Evolutionary conservation across 352 stramenopile species (phyloP), one percentile per base, ranked within the genome.

Genomic region (Pythium graminicola): DNA sequence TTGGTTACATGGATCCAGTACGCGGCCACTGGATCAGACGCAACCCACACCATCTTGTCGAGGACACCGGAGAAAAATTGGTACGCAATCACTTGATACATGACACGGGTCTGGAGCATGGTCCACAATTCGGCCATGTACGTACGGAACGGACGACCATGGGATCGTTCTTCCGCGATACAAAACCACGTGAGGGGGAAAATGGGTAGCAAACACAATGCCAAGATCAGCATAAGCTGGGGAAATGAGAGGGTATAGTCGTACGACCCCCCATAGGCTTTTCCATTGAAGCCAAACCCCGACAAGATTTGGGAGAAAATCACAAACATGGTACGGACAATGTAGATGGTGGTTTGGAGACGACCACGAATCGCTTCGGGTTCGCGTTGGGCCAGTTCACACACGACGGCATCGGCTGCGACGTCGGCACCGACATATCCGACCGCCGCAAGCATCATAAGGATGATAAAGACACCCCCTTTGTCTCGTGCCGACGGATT

Each of bases 361-460:
- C 29, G 28, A 39, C 60, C 54, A 55, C 52, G 52, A 2, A 60
- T 24, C n/a, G 41, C 52, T 31, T 60, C 52, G 16, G 52, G 54
- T 32, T 62, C 54, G 19, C 46, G 54, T 45, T 62, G 54, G 3
- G 44, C 44, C 22, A 55, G 44, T 31, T 54, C 44, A 43, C 24
- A 48, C 17, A 55, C 39, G n/a, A 62, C 44, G 20, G 35, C 54
- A 39, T 62, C 54, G 26, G 38, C 27, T 9, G 54, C 54, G 23
- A 62, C 53, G 33, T 54, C 53, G 8, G 53, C 62, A 17, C 50
- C 36, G 29, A 73, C 50, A 53, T 70, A 73, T 4, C 61, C 65
- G 27, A 73, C 32, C 0, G 61, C 31, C 4, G 58, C 50, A n/a
- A 73, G 51, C 54, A 68, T 65, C 61, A 69, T 69, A n/a, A 72